Percentiles rank a stretch among this genome's conserved stretches.
Conservation (phyloP, 305 asterid genomes). For the Petunia hybrid region DNA sequence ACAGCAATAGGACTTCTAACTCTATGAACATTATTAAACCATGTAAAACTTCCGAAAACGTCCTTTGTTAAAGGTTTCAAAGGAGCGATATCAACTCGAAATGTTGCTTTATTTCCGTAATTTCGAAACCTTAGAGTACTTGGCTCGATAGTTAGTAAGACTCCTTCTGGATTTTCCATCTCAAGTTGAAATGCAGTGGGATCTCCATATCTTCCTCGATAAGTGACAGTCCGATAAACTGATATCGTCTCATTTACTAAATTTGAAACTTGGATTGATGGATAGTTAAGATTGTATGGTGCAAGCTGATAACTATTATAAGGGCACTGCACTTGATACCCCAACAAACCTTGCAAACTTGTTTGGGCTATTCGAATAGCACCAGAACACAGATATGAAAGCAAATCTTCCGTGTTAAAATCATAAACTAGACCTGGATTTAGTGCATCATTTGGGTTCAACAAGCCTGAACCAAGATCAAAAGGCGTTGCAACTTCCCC, state of each 20-base stretch:
- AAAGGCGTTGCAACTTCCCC: slow-evolving; percentile 24
- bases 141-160: slow-evolving; percentile 16
- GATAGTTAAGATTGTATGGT: slow-evolving; percentile 29
- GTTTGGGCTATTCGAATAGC: background rate
- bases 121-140: slow-evolving; percentile 2
- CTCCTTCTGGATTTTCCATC: slow-evolving; percentile 29
- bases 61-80: background rate
- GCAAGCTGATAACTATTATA: background rate
- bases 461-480: slow-evolving; percentile 35
- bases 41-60: slow-evolving; percentile 34
- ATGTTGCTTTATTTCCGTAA: slow-evolving; percentile 10
- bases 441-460: slow-evolving; percentile 25
- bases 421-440: slow-evolving; percentile 35
- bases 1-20: slow-evolving; percentile 32
- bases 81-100: background rate
- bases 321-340: background rate
- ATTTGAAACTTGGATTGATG: slow-evolving; percentile 27
- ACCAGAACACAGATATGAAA: slow-evolving; percentile 19
- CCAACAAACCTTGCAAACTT: background rate
- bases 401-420: background rate
- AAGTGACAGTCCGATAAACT: slow-evolving; percentile 3
- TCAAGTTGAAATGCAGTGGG: background rate
- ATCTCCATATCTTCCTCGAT: slow-evolving; percentile 7
- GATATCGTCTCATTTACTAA: background rate
- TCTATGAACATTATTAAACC: slow-evolving; percentile 26